Evolutionary conservation across 805 yeast genomes (phyloP).

Genomic region (Lachancea kluyveri): DNA sequence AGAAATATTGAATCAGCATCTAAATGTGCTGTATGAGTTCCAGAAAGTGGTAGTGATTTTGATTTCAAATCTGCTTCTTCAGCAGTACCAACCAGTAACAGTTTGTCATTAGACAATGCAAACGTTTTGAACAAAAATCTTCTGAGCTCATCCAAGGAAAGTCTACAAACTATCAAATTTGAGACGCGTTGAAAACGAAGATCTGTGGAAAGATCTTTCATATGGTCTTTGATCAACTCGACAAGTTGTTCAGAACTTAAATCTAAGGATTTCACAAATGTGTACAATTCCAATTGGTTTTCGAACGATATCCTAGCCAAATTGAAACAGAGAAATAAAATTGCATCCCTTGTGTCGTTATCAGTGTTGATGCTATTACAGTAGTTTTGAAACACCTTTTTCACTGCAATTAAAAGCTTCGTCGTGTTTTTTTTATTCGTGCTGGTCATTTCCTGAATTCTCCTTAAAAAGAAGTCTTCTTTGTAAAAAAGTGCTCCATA

Average conservation of each 20-base stretch:
- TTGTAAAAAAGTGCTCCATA: conserved; percentile 7
- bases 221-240: conserved; percentile 17
- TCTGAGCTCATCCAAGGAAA: conserved; percentile 6
- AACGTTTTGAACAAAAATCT: conserved; percentile 4
- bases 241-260: conserved; percentile 20
- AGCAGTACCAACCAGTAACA: conserved; percentile 7
- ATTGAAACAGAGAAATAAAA: conserved; percentile 21
- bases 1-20: no score
- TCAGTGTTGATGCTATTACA: conserved; percentile 7
- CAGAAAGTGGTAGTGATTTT: no score
- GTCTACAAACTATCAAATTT: conserved; percentile 4
- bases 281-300: conserved; percentile 18
- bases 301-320: conserved; percentile 15
- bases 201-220: conserved; percentile 2
- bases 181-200: no score
- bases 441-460: conserved; percentile 15
- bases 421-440: conserved; percentile 14
- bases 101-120: conserved; percentile 6
- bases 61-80: conserved; percentile 8
- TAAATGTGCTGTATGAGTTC: no score
- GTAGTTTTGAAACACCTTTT: conserved; percentile 11
- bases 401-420: conserved; percentile 14
- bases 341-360: conserved; percentile 8
- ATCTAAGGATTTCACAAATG: conserved; percentile 16
- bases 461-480: conserved; percentile 11